phyloP scores from a whole-genome alignment of 2,329 filamentous ascomycete genomes.

The Epichloe sibirici region DNA sequence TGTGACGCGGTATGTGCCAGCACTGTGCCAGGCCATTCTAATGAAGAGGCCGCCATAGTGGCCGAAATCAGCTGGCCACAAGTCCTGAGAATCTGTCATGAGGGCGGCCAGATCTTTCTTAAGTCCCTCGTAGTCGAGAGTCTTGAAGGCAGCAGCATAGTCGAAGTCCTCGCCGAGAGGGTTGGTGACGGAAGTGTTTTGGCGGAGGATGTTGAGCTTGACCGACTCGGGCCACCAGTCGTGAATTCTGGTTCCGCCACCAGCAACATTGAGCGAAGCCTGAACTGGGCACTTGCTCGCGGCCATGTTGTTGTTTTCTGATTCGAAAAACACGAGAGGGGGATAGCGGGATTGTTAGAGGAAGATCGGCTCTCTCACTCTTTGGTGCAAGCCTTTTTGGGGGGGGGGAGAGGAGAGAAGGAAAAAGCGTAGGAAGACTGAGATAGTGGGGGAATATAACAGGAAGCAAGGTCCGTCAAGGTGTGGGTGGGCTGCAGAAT shows the following conservation, averaged over 20 bases:
- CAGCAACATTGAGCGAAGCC: conserved; percentile 30
- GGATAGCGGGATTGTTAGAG: too few species aligned
- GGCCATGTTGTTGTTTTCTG: conserved; percentile 10
- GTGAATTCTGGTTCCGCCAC: conserved; percentile 52
- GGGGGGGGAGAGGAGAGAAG: background rate
- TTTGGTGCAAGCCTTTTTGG: background rate
- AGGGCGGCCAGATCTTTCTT: conserved; percentile 62
- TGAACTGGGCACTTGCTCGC: conserved; percentile 21
- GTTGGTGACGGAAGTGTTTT: conserved; percentile 51
- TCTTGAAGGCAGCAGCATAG: conserved; percentile 62
- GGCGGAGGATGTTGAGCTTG: conserved; percentile 59
- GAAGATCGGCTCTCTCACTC: background rate
- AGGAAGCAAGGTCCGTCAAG: background rate
- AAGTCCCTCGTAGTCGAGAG: conserved; percentile 43
- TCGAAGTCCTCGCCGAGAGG: conserved; percentile 56
- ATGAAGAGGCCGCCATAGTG: conserved; percentile 74
- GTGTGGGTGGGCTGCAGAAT: background rate
- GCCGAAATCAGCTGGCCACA: conserved; percentile 73
- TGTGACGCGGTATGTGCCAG: conserved; percentile 64
- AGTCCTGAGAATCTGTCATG: conserved; percentile 70
- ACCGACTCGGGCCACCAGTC: conserved; percentile 68
- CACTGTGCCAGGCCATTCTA: conserved; percentile 71
- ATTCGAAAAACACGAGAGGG: background rate
- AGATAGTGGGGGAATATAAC: background rate
- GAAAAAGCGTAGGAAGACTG: background rate